Evolutionary conservation across 108 stramenopile species (phyloP).

Genomic region (Parmales sp.): DNA sequence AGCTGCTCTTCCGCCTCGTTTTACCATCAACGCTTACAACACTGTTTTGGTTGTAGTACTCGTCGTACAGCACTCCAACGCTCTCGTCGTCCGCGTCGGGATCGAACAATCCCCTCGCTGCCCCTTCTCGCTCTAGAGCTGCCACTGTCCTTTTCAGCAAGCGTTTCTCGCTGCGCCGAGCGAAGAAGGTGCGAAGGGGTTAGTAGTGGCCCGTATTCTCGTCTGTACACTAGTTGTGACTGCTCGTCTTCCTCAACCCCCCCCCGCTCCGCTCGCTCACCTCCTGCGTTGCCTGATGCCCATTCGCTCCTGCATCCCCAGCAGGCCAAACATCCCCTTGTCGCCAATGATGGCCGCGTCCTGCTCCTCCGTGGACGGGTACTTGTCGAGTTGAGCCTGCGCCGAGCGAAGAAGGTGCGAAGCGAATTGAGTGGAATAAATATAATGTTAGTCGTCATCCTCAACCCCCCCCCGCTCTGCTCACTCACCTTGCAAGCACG

Average conservation of each 20-base stretch:
- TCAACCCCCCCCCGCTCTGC: too few species aligned
- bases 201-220: too few species aligned
- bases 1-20: slow-evolving; percentile 60
- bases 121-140: slow-evolving; percentile 67
- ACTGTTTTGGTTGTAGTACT: slow-evolving; percentile 20
- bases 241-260: too few species aligned
- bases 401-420: slow-evolving; percentile 72
- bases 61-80: slow-evolving; percentile 54
- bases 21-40: neutral
- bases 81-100: slow-evolving; percentile 65
- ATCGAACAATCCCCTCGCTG: slow-evolving; percentile 57
- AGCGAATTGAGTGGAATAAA: slow-evolving; percentile 45
- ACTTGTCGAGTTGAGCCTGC: slow-evolving; percentile 64
- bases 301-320: slow-evolving; percentile 79
- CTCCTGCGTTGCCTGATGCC: slow-evolving; percentile 69
- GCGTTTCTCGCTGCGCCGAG: slow-evolving; percentile 86
- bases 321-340: slow-evolving; percentile 55
- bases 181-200: too few species aligned
- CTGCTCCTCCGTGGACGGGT: slow-evolving; percentile 76
- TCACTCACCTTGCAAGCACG: neutral
- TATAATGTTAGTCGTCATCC: too few species aligned
- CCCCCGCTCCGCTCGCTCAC: too few species aligned
- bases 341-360: slow-evolving; percentile 77
- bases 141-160: slow-evolving; percentile 76
- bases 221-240: too few species aligned